Conservation (phyloP, 768 basidiomycete genomes). For the Russula sp. region DNA sequence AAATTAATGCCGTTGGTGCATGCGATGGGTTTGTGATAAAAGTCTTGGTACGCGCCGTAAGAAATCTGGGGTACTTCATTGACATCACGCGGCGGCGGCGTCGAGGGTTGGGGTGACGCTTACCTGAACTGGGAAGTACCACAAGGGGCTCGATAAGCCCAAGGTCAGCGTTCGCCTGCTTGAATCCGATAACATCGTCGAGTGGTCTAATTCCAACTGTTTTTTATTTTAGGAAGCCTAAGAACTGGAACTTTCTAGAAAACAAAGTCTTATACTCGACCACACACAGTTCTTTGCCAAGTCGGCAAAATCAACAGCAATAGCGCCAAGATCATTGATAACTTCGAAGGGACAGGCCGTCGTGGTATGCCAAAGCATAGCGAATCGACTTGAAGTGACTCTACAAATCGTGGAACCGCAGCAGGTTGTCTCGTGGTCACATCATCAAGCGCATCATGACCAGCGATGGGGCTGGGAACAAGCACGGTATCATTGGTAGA, state of each 20-base stretch:
- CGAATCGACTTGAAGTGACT: conserved; percentile 42
- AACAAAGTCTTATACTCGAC: too few species aligned
- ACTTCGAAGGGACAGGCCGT: conserved; percentile 26
- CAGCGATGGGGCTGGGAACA: conserved; percentile 34
- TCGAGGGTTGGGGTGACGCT: too few species aligned
- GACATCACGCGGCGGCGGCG: too few species aligned
- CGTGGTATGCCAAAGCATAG: conserved; percentile 37
- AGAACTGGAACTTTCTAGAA: too few species aligned
- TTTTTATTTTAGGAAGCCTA: too few species aligned
- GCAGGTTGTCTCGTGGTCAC: conserved; percentile 39
- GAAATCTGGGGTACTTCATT: neutral
- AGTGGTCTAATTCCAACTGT: too few species aligned
- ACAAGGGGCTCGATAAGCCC: too few species aligned
- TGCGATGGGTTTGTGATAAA: conserved; percentile 38
- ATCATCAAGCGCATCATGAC: conserved; percentile 31
- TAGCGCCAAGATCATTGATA: conserved; percentile 36
- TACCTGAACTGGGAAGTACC: too few species aligned
- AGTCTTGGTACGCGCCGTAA: conserved; percentile 12
- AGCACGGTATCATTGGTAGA: conserved; percentile 25
- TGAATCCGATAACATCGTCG: too few species aligned
- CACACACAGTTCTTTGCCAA: too few species aligned
- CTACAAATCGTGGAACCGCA: conserved; percentile 46
- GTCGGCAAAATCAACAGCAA: conserved; percentile 21
- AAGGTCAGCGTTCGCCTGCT: too few species aligned
- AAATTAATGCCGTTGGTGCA: conserved; percentile 17